Conservation (phyloP, 352 stramenopile genomes). For the Globisporangium polare region DNA sequence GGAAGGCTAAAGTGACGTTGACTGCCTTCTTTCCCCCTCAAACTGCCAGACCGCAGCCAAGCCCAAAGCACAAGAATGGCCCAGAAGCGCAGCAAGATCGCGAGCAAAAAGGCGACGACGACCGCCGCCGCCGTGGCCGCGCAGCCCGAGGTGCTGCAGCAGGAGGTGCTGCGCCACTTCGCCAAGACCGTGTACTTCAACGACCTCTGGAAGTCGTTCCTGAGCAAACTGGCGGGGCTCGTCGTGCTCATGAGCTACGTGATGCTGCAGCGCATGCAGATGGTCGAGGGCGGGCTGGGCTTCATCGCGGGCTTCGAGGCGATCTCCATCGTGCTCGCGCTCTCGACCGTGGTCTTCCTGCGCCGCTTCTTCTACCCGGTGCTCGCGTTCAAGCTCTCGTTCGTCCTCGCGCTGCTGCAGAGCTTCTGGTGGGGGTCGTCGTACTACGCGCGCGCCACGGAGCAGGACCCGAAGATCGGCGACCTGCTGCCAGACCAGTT, state of each 20-base stretch:
- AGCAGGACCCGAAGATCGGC: conserved; percentile 39
- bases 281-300: conserved; percentile 35
- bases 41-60: neutral
- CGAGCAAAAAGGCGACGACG: conserved; percentile 14
- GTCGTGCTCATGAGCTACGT: conserved; percentile 65
- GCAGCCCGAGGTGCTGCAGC: conserved; percentile 38
- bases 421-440: conserved; percentile 56
- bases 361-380: conserved; percentile 54
- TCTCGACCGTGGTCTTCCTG: conserved; percentile 60
- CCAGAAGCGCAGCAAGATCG: conserved; percentile 12
- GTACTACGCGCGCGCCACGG: conserved; percentile 44
- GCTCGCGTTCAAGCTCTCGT: conserved; percentile 74
- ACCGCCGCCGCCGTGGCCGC: conserved; percentile 10
- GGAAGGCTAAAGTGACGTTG: too few species aligned
- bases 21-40: neutral
- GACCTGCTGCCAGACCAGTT: conserved; percentile 62
- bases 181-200: conserved; percentile 86
- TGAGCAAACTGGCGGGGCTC: conserved; percentile 70
- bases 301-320: conserved; percentile 64
- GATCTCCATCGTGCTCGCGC: conserved; percentile 51
- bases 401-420: conserved; percentile 72
- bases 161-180: conserved; percentile 74
- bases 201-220: conserved; percentile 77
- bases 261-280: conserved; percentile 55
- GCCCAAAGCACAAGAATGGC: conserved; percentile 8